Evolutionary conservation across 495 filamentous ascomycete genomes (phyloP).

Genomic region (Neurospora sp.): DNA sequence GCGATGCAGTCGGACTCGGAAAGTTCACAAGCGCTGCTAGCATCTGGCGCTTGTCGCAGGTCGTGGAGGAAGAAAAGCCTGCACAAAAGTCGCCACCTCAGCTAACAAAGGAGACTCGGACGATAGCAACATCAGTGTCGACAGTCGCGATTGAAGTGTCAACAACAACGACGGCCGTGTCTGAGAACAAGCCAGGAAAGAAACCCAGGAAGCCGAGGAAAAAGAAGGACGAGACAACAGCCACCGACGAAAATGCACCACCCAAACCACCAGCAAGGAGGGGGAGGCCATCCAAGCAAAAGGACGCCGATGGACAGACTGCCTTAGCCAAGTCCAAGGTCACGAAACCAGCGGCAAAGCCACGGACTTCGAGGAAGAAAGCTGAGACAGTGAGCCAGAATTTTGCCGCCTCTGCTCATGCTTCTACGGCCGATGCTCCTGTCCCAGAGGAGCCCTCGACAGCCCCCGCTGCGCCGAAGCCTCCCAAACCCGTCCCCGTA

Average conservation of each 20-base stretch:
- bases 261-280: background rate
- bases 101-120: background rate
- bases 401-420: conserved; percentile 13
- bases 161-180: background rate
- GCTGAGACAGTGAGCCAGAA: conserved; percentile 26
- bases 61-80: background rate
- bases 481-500: background rate
- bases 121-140: background rate
- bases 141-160: background rate
- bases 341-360: conserved; percentile 22
- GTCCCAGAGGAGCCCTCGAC: background rate
- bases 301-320: conserved; percentile 17
- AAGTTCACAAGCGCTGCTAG: conserved; percentile 34
- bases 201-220: conserved; percentile 4
- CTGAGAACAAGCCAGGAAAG: background rate
- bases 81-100: background rate
- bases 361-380: conserved; percentile 15
- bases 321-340: conserved; percentile 23
- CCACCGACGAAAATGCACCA: background rate
- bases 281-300: conserved; percentile 3
- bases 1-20: conserved; percentile 10
- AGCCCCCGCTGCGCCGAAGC: background rate
- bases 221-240: background rate
- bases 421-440: background rate
- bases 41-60: conserved; percentile 15